phyloP scores from a whole-genome alignment of 2,329 filamentous ascomycete genomes.

The Cladophialophora chaetospira region DNA sequence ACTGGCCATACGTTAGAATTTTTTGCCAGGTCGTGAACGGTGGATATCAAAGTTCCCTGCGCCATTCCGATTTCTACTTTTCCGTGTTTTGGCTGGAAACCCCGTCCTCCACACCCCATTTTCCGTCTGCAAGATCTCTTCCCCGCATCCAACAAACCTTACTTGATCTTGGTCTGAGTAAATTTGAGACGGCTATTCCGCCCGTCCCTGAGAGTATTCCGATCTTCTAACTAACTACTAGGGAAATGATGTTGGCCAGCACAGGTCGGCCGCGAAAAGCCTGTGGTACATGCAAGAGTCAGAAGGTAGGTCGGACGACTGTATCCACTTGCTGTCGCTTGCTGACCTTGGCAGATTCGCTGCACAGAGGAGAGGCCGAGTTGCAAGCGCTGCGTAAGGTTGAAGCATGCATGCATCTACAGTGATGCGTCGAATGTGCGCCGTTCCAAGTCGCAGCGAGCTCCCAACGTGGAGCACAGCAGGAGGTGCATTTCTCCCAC shows the following conservation, averaged over 20 bases:
- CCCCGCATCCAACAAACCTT: background rate
- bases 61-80: background rate
- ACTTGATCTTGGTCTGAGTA: background rate
- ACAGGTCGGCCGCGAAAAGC: constrained; percentile 9
- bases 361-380: constrained; percentile 9
- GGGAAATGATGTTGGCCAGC: constrained; percentile 4
- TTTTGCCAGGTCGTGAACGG: background rate
- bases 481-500: background rate
- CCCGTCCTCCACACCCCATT: background rate
- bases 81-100: background rate
- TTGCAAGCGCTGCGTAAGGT: constrained; percentile 6
- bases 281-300: constrained; percentile 9
- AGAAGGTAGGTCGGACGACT: constrained; percentile 1
- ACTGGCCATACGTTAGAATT: background rate
- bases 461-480: background rate
- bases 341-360: constrained; percentile 1
- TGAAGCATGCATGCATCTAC: constrained; percentile 10
- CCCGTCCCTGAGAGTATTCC: background rate
- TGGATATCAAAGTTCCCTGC: background rate
- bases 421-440: background rate
- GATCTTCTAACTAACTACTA: background rate
- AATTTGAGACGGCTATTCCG: background rate
- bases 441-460: background rate
- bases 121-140: background rate
- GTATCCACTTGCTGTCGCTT: background rate